Evolutionary conservation across 371 early-diverging fungal genomes (phyloP).

Genomic region (Cokeromyces recurvatus): DNA sequence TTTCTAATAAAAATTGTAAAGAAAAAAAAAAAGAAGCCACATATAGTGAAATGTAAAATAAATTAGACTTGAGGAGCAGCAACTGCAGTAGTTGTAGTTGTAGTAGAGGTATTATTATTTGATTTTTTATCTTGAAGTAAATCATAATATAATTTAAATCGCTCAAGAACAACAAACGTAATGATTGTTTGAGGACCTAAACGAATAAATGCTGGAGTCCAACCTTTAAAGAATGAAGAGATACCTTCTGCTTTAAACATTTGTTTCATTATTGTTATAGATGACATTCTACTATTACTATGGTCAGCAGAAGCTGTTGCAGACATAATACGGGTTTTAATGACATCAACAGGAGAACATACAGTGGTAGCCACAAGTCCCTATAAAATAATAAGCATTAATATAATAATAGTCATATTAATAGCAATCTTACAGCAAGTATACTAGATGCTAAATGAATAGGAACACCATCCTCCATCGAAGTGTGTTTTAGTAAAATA

Average conservation of each 20-base stretch:
- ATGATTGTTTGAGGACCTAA: constrained; percentile 87
- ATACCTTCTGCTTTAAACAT: constrained; percentile 72
- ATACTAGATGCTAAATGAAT: constrained; percentile 77
- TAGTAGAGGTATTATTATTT: not conserved
- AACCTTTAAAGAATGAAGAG: constrained; percentile 82
- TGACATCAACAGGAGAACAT: constrained; percentile 83
- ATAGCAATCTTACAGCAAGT: constrained; percentile 56
- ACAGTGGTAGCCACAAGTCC: constrained; percentile 88
- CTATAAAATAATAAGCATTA: constrained; percentile 23
- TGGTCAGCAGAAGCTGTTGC: no score
- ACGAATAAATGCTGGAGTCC: constrained; percentile 78
- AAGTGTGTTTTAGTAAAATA: constrained; percentile 48
- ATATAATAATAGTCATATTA: no score
- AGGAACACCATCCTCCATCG: constrained; percentile 58
- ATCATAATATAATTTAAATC: constrained; percentile 44
- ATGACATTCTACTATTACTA: constrained; percentile 21
- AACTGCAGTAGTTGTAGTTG: not conserved
- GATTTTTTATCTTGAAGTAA: constrained; percentile 5
- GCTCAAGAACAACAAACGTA: constrained; percentile 82
- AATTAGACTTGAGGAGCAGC: no score
- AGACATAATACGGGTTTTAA: constrained; percentile 90
- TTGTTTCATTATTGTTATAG: constrained; percentile 49
- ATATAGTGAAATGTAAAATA: no score
- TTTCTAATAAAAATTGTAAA: no score
- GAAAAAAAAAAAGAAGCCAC: no score